These are phyloP conservation scores for Tetrahymena borealis DNA, from an alignment of 73 alveolate genomes.

Conservation along the genomic window DNA sequence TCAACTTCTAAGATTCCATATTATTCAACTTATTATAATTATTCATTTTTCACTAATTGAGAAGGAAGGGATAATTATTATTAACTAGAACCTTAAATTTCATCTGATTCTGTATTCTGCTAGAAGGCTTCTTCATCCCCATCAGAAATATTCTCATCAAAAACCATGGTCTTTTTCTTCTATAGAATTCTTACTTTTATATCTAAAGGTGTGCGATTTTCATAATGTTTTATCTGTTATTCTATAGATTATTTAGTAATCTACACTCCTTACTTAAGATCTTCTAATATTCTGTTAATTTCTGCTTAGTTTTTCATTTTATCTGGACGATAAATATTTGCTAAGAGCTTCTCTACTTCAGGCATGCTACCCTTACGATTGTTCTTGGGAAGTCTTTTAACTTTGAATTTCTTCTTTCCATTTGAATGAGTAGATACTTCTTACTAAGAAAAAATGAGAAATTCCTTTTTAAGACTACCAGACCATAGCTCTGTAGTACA, in stretches of 20 bases:
- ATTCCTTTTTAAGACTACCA: not conserved
- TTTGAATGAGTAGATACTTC: not conserved
- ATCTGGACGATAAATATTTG: not conserved
- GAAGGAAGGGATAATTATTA: not conserved
- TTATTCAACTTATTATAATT: not conserved
- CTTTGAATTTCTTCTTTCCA: not conserved
- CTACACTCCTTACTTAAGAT: not conserved
- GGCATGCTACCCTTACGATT: not conserved
- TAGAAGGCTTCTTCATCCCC: not conserved
- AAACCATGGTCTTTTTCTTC: not conserved
- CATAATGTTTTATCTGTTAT: not conserved
- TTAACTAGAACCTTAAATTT: not conserved
- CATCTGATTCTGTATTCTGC: not conserved
- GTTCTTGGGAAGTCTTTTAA: not conserved
- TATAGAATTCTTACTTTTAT: not conserved
- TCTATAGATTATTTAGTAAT: not conserved
- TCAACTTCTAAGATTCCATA: not conserved
- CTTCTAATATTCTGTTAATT: not conserved
- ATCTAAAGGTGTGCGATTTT: not conserved
- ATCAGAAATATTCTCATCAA: not conserved
- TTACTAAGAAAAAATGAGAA: not conserved
- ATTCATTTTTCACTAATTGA: not conserved
- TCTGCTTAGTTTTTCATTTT: not conserved
- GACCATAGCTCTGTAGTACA: not conserved
- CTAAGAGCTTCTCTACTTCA: not conserved